A percentile compares a stretch with the other conserved stretches of the same genome.
Evolutionary conservation across 148 eudicot genomes (phyloP).

Genomic region (Silene latifolia): DNA sequence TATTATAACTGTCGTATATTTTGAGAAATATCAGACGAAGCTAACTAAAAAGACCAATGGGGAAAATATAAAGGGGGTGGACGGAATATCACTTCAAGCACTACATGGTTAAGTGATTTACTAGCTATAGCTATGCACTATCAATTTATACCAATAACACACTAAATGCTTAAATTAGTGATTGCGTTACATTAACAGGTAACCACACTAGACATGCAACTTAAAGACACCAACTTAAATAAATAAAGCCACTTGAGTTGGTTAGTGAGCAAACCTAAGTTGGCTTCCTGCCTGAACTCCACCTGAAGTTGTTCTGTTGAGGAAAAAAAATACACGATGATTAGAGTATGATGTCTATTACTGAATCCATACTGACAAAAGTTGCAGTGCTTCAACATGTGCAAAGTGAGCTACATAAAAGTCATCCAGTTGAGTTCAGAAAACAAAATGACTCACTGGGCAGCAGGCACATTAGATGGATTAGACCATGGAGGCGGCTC

Average conservation of each 20-base stretch:
- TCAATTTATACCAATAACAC: not conserved
- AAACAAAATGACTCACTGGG: conserved; percentile 33
- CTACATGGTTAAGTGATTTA: not conserved
- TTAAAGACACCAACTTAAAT: not conserved
- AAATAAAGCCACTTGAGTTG: not conserved
- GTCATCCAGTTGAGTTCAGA: not conserved
- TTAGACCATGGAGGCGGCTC: conserved; percentile 88
- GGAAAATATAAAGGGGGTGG: too few species aligned
- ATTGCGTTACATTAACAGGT: not conserved
- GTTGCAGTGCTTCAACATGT: not conserved
- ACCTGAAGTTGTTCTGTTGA: conserved; percentile 43
- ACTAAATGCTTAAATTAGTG: not conserved
- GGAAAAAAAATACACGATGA: conserved; percentile 12
- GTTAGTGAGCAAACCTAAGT: conserved; percentile 47
- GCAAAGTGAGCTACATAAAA: conserved; percentile 1
- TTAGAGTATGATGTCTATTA: conserved; percentile 15
- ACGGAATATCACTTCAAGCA: too few species aligned
- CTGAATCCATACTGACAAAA: not conserved
- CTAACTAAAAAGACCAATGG: too few species aligned
- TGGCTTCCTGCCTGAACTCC: conserved; percentile 61
- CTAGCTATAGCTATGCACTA: not conserved
- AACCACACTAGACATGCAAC: not conserved
- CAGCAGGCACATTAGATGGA: conserved; percentile 39
- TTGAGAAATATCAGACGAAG: too few species aligned
- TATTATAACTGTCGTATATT: too few species aligned